A percentile compares a stretch with the other conserved stretches of the same genome.
phyloP scores from a whole-genome alignment of 2,329 filamentous ascomycete genomes.

The Clarireedia paspali region DNA sequence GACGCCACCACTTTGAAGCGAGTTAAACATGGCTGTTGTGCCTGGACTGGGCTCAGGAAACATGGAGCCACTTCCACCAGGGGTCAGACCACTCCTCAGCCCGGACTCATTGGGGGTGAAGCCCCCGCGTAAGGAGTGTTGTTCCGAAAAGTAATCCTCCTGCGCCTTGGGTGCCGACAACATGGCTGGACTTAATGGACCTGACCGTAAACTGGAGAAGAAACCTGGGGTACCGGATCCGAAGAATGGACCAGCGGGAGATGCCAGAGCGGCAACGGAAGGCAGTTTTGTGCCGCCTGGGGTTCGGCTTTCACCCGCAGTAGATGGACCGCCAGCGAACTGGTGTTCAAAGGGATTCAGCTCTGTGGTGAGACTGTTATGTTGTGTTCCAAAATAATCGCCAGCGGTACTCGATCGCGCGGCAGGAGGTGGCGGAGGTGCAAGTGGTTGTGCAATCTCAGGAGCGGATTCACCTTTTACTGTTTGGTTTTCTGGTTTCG shows the following conservation, averaged over 20 bases:
- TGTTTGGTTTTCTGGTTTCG: neutral
- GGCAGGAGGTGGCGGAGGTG: neutral
- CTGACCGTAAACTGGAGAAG: slow-evolving; percentile 82
- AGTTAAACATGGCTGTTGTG: slow-evolving; percentile 73
- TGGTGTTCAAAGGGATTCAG: slow-evolving; percentile 97
- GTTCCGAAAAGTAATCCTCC: slow-evolving; percentile 83
- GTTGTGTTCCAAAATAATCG: slow-evolving; percentile 51
- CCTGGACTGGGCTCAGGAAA: slow-evolving; percentile 88
- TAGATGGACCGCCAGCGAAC: slow-evolving; percentile 43
- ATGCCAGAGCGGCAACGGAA: slow-evolving; percentile 83
- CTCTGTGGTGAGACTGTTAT: slow-evolving; percentile 56
- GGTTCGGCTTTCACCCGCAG: slow-evolving; percentile 60
- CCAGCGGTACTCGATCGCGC: slow-evolving; percentile 21
- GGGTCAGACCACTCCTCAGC: slow-evolving; percentile 81
- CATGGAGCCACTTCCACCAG: slow-evolving; percentile 93
- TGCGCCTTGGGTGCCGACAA: slow-evolving; percentile 64
- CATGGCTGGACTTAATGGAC: slow-evolving; percentile 95
- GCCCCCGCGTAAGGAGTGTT: slow-evolving; percentile 67
- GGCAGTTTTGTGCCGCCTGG: slow-evolving; percentile 78
- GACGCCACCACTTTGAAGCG: slow-evolving; percentile 70
- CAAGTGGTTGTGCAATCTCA: neutral
- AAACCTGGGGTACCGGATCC: slow-evolving; percentile 65
- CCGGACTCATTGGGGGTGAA: slow-evolving; percentile 98
- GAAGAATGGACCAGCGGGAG: slow-evolving; percentile 74
- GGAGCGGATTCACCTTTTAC: neutral